phyloP scores from a whole-genome alignment of 2,329 filamentous ascomycete genomes.

The Boeremia lycopersici region DNA sequence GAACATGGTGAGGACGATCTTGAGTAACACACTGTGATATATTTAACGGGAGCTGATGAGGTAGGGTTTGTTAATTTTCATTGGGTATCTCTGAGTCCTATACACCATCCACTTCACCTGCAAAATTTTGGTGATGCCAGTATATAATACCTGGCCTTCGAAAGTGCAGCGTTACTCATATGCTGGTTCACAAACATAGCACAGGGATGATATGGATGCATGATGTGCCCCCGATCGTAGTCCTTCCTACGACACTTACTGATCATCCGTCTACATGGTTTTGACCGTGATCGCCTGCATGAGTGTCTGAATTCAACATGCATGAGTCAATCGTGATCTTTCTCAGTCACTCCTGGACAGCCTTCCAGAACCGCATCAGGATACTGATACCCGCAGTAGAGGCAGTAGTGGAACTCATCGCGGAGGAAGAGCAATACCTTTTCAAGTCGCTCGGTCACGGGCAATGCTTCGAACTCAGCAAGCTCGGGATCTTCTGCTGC shows the following conservation, averaged over 20 bases:
- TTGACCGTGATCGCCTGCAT: background rate
- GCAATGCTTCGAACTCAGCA: slow-evolving; percentile 75
- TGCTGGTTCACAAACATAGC: background rate
- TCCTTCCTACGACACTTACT: slow-evolving; percentile 7
- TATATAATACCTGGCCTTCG: background rate
- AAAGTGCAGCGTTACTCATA: background rate
- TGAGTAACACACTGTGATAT: background rate
- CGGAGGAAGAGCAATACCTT: slow-evolving; percentile 73
- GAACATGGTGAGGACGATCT: background rate
- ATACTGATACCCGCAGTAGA: slow-evolving; percentile 93
- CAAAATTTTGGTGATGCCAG: background rate
- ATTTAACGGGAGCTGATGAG: background rate
- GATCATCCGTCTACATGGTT: background rate
- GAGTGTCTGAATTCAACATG: background rate
- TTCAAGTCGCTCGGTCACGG: slow-evolving; percentile 68
- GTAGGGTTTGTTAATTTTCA: background rate
- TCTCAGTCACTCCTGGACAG: slow-evolving; percentile 85
- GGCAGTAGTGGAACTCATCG: slow-evolving; percentile 79
- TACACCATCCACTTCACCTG: too few relatives aligned
- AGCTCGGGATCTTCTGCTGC: slow-evolving; percentile 83
- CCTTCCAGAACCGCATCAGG: slow-evolving; percentile 77
- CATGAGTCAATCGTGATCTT: slow-evolving; percentile 69
- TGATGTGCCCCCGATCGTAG: background rate
- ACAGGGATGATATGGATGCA: background rate
- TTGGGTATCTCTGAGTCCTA: background rate